Base-by-base conservation (phyloP, 208 protist species). In the Crithidia bombi region DNA sequence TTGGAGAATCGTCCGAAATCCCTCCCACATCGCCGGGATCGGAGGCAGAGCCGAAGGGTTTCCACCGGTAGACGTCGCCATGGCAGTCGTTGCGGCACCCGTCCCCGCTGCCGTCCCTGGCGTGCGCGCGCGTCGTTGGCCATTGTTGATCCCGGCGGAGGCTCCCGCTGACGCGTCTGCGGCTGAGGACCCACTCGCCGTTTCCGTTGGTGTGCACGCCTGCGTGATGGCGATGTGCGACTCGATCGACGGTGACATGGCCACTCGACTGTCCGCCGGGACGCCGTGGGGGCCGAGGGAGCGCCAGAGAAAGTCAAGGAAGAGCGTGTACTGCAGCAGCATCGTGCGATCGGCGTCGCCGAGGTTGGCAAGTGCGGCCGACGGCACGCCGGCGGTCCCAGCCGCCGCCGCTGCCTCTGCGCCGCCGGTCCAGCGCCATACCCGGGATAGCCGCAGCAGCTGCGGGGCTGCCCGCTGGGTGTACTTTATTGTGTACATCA, bases 401-500 rank as follows among this genome's bases (percentile, higher is more conserved):
- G n/a, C n/a, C n/a, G n/a, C n/a, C n/a, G n/a, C 32, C 26, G 19
- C 12, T 41, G n/a, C 14, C 38, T 12, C 52, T 25, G 47, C 32
- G 23, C 32, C 52, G 64, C 62, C 63, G 35, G 56, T 65, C 75
- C 74, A 80, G 21, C 85, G 80, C 82, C 75, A 91, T 17, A 87
- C 61, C n/a, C 79, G 69, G 57, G 71, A 73, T 1, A 94, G 61
- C 30, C 80, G 72, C 47, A 91, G 65, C 61, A 92, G 58, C 55
- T 73, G 65, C 19, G 86, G 89, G 0, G 85, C 78, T 43, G 80
- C 79, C 23, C 73, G 87, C n/a, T 75, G 62, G 36, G 75, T 82
- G 75, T 88, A 94, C 65, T 92, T 79, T 14, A 86, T 30, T 4
- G 75, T 79, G 75, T 92, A 95, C 81, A 88, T 89, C 77, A 91